These are phyloP conservation scores for Aegilops bicornis DNA, from an alignment of 176 grass and related monocot species.

Conservation along the genomic window DNA sequence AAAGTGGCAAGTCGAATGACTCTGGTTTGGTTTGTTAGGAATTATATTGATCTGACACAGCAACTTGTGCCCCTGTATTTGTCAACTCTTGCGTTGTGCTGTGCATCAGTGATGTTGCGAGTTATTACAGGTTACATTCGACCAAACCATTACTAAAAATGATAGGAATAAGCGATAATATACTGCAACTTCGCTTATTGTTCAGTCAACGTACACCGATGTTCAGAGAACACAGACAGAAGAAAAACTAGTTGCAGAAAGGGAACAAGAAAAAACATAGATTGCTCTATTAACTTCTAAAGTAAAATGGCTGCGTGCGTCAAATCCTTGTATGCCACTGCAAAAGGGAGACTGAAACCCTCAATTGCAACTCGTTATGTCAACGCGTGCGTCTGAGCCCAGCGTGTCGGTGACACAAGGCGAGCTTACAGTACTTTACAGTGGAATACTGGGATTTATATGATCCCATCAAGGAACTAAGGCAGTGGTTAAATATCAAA, in stretches of 20 bases:
- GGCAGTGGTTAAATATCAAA: neutral
- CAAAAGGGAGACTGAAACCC: neutral
- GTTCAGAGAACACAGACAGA: neutral
- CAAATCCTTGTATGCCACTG: neutral
- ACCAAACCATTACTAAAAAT: neutral
- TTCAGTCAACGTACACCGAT: neutral
- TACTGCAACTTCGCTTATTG: neutral
- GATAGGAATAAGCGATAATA: neutral
- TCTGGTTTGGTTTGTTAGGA: slow-evolving; percentile 45
- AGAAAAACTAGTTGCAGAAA: neutral
- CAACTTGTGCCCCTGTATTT: slow-evolving; percentile 17
- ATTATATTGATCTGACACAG: slow-evolving; percentile 32
- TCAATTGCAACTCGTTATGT: too few relatives aligned
- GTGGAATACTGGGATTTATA: neutral
- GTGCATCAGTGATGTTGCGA: neutral
- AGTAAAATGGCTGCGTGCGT: too few relatives aligned
- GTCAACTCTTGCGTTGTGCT: slow-evolving; percentile 12
- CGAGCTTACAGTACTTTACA: neutral
- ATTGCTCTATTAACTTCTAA: too few relatives aligned
- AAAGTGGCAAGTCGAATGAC: slow-evolving; percentile 13
- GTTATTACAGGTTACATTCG: neutral
- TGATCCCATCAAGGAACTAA: neutral
- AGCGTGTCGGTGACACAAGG: neutral
- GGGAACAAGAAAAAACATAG: too few relatives aligned
- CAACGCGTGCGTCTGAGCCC: neutral